Percentiles rank a stretch among this genome's conserved stretches.
Evolutionary conservation across 176 grass and related monocot genomes (phyloP).

Genomic region (Aegilops umbellulata): DNA sequence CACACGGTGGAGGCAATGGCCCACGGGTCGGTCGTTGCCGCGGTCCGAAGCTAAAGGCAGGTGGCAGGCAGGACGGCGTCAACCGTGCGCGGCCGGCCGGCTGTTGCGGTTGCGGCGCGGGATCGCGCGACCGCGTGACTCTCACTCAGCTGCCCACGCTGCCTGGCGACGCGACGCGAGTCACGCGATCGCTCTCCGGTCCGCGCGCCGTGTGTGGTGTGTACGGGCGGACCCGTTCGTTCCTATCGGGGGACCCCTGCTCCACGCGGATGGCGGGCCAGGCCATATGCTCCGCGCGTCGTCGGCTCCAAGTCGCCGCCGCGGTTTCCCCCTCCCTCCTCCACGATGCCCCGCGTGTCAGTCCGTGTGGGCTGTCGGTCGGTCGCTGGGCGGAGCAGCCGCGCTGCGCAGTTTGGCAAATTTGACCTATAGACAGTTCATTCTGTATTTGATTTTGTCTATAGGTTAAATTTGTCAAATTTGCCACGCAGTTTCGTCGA

Average conservation of each 20-base stretch:
- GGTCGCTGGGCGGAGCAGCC: neutral
- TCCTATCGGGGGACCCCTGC: too few relatives aligned
- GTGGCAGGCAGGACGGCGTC: conserved; percentile 14
- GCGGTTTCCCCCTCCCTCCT: neutral
- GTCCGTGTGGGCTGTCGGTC: too few relatives aligned
- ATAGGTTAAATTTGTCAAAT: too few relatives aligned
- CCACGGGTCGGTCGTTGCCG: conserved; percentile 4
- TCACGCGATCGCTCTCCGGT: neutral
- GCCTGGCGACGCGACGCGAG: neutral
- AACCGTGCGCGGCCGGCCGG: conserved; percentile 14
- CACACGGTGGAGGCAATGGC: neutral
- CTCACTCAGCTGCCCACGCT: neutral
- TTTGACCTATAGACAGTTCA: too few relatives aligned
- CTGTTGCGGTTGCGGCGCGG: neutral
- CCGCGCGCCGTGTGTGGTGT: conserved; percentile 9
- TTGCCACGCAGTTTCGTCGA: too few relatives aligned
- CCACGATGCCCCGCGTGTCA: too few relatives aligned
- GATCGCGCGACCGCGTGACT: neutral
- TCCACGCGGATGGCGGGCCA: neutral
- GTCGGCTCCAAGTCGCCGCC: neutral
- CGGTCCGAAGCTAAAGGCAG: neutral
- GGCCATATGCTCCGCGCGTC: neutral
- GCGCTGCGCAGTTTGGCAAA: too few relatives aligned
- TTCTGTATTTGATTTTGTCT: too few relatives aligned
- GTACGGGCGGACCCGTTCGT: conserved; percentile 9